Conservation (phyloP, 2,329 filamentous ascomycete species). For the Diaporthe citriasiana region DNA sequence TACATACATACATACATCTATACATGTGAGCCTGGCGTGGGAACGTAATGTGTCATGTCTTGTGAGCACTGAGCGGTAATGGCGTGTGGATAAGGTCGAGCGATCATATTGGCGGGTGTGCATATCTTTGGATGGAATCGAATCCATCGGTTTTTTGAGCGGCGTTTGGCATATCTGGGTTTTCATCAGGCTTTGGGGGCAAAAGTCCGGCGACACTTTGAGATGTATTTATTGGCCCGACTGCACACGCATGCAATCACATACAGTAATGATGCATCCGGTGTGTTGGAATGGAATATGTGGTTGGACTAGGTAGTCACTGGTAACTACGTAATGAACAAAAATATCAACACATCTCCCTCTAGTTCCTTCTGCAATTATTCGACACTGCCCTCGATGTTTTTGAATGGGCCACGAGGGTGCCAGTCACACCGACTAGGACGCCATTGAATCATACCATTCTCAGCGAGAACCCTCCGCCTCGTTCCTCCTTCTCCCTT, state of each 20-base stretch:
- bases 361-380: background rate
- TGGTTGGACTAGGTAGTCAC: slow-evolving; percentile 28
- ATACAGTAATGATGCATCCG: slow-evolving; percentile 38
- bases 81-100: slow-evolving; percentile 37
- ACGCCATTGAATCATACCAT: slow-evolving; percentile 61
- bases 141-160: slow-evolving; percentile 23
- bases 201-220: slow-evolving; percentile 19
- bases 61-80: slow-evolving; percentile 37
- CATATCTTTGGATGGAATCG: slow-evolving; percentile 29
- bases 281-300: slow-evolving; percentile 7
- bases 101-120: slow-evolving; percentile 33
- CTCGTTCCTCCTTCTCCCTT: slow-evolving; percentile 73
- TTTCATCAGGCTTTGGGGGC: slow-evolving; percentile 17
- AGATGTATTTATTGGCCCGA: slow-evolving; percentile 24
- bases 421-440: background rate
- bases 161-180: slow-evolving; percentile 39
- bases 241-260: slow-evolving; percentile 24
- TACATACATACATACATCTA: background rate
- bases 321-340: slow-evolving; percentile 32
- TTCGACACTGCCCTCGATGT: background rate
- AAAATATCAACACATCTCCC: slow-evolving; percentile 25
- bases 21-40: slow-evolving; percentile 2
- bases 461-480: slow-evolving; percentile 76
- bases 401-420: background rate
- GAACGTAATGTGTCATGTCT: slow-evolving; percentile 17